Percentiles rank a stretch among this genome's conserved stretches.
Conservation (phyloP, 2,329 filamentous ascomycete genomes). For the Arachnomyces sp. region DNA sequence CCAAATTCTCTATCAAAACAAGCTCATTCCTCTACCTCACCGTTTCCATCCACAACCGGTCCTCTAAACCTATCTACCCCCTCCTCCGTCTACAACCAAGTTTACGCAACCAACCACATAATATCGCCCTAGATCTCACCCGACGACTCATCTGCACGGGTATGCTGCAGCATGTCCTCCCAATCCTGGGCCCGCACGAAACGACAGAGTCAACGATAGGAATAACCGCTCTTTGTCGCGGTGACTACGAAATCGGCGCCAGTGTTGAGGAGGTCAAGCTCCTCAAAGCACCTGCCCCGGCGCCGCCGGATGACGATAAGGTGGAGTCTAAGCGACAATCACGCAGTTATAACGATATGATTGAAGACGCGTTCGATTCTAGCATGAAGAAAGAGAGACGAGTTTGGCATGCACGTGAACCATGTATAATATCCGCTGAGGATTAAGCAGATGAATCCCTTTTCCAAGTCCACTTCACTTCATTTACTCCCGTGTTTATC, state of each 20-base stretch:
- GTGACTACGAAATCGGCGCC: constrained; percentile 73
- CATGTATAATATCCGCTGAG: constrained; percentile 22
- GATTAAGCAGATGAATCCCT: constrained; percentile 9
- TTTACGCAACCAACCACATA: constrained; percentile 62
- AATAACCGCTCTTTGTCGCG: constrained; percentile 66
- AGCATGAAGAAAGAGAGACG: constrained; percentile 17
- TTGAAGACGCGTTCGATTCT: constrained; percentile 11
- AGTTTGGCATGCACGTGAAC: constrained; percentile 25
- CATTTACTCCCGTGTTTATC: too few species aligned
- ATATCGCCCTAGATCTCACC: constrained; percentile 69
- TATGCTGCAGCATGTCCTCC: constrained; percentile 65
- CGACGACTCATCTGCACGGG: constrained; percentile 81
- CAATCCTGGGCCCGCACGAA: constrained; percentile 51
- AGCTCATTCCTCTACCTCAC: constrained; percentile 62
- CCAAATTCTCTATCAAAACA: constrained; percentile 40
- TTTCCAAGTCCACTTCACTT: too few species aligned
- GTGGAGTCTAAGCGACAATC: constrained; percentile 13
- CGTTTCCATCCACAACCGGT: constrained; percentile 68
- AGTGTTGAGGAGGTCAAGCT: constrained; percentile 71
- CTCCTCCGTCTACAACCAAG: constrained; percentile 69
- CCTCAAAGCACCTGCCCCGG: constrained; percentile 17
- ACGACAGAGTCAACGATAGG: constrained; percentile 57
- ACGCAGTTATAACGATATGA: constrained; percentile 6
- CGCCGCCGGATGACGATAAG: constrained; percentile 10
- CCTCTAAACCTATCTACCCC: constrained; percentile 56